These are phyloP conservation scores for Corinectria fuckeliana DNA, from an alignment of 2,329 filamentous ascomycete species.

Conservation along the genomic window DNA sequence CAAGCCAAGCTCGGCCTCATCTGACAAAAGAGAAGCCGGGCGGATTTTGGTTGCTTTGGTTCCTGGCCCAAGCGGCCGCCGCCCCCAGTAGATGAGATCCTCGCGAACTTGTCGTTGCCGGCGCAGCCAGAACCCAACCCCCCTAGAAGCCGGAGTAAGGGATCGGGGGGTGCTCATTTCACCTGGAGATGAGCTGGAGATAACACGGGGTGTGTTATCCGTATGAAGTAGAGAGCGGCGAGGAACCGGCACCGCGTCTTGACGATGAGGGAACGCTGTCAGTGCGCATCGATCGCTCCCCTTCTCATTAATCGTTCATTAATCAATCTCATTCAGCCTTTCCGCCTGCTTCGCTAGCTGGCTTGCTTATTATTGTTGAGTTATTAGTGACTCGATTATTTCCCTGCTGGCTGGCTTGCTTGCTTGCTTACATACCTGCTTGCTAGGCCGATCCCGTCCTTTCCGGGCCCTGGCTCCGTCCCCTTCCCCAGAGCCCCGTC, in stretches of 20 bases:
- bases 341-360: background rate
- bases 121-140: background rate
- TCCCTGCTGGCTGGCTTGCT: background rate
- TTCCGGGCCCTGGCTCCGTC: background rate
- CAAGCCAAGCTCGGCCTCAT: slow-evolving; percentile 2
- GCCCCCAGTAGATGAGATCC: slow-evolving; percentile 15
- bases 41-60: background rate
- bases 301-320: slow-evolving; percentile 5
- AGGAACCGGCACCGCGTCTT: slow-evolving; percentile 1
- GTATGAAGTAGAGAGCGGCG: too few relatives aligned
- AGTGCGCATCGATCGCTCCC: slow-evolving; percentile 9
- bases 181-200: slow-evolving; percentile 23
- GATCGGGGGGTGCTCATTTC: too few relatives aligned
- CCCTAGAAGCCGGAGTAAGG: slow-evolving; percentile 3
- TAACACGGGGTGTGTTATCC: background rate
- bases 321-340: slow-evolving; percentile 17
- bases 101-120: background rate
- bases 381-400: background rate
- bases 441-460: too few relatives aligned
- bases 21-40: background rate
- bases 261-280: slow-evolving; percentile 8
- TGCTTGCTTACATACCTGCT: background rate
- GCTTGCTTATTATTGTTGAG: background rate
- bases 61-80: slow-evolving; percentile 20
- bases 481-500: background rate